These are phyloP conservation scores for Inonotus hispidus DNA, from an alignment of 1,284 basidiomycete genomes.

Conservation along the genomic window DNA sequence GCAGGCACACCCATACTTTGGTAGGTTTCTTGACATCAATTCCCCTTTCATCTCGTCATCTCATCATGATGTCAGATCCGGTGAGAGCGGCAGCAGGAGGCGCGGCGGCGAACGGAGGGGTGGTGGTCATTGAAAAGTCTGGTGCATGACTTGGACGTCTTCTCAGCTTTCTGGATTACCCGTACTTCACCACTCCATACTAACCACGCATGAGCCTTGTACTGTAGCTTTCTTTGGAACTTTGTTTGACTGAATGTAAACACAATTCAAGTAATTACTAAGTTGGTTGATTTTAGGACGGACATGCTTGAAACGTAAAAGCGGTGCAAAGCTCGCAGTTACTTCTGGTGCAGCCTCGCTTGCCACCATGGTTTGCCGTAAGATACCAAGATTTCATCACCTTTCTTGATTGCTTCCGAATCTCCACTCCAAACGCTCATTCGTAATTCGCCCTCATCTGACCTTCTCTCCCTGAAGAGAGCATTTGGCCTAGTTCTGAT, in stretches of 20 bases:
- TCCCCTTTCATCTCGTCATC: not conserved
- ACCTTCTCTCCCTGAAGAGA: constrained; percentile 57
- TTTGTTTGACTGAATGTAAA: not conserved
- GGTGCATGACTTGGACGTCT: constrained; percentile 1
- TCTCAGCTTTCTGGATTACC: not conserved
- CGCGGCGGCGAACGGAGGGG: constrained; percentile 15
- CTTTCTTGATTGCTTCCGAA: constrained; percentile 60
- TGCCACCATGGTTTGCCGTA: constrained; percentile 95
- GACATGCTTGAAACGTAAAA: not conserved
- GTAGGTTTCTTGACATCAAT: constrained; percentile 30
- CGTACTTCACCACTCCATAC: not conserved
- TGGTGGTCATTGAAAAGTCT: constrained; percentile 17
- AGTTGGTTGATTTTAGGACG: not conserved
- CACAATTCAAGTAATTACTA: not conserved
- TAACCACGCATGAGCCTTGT: constrained; percentile 9
- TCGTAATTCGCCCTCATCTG: constrained; percentile 56
- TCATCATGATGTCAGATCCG: constrained; percentile 11
- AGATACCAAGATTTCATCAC: constrained; percentile 82
- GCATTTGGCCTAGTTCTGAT: constrained; percentile 66
- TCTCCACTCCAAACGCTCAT: constrained; percentile 70
- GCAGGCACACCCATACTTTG: constrained; percentile 74
- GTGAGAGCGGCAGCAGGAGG: constrained; percentile 18
- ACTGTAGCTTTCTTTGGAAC: constrained; percentile 12
- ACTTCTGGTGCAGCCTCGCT: constrained; percentile 31
- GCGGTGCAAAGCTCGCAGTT: not conserved